phyloP scores from a whole-genome alignment of 148 eudicot species.

The Silene latifolia region DNA sequence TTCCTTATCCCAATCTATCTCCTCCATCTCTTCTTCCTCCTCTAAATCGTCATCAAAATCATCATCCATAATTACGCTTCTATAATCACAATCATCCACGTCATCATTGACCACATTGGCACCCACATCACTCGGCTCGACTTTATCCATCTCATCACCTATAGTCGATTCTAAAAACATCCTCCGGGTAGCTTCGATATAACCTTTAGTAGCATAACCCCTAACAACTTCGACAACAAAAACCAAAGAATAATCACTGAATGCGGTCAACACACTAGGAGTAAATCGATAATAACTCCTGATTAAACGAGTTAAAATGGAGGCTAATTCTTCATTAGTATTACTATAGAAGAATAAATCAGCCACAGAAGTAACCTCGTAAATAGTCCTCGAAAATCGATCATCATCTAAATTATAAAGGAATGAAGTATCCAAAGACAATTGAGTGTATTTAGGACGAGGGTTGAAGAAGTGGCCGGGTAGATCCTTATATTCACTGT shows the following conservation, averaged over 20 bases:
- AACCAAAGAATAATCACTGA: neutral
- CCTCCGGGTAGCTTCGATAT: neutral
- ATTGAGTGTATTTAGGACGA: neutral
- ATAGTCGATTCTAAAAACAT: too few species aligned
- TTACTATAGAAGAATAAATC: too few species aligned
- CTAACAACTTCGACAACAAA: neutral
- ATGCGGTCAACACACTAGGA: neutral
- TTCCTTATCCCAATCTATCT: neutral
- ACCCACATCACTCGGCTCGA: neutral
- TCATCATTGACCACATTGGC: neutral
- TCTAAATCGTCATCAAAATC: neutral
- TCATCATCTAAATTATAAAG: neutral
- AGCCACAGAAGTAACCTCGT: neutral
- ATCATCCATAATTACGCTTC: too few species aligned
- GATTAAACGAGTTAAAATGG: too few species aligned
- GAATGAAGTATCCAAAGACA: neutral
- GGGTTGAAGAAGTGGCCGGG: neutral
- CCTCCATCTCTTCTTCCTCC: neutral
- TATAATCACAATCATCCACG: too few species aligned
- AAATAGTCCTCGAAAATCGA: neutral
- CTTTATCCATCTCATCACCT: neutral
- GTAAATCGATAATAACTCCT: neutral
- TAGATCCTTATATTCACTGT: neutral
- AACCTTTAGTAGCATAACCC: neutral
- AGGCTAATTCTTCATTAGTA: neutral